Evolutionary conservation across 106 monocot genomes (phyloP), one percentile per base, ranked within the genome.

Genomic region (Cymbidium sinense): DNA sequence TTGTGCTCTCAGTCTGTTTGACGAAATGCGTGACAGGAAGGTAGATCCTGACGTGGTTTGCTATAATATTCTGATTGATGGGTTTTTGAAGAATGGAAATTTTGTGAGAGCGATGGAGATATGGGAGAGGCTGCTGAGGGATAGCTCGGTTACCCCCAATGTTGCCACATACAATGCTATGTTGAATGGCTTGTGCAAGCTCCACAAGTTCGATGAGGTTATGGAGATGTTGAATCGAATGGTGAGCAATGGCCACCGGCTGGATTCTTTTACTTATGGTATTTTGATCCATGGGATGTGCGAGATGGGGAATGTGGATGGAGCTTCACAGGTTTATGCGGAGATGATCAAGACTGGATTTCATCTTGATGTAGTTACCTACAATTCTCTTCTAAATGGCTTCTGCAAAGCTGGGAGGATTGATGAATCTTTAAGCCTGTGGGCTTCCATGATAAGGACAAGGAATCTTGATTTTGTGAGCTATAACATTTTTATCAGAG

Each of bases 41-140:
- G 79, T 99, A 5, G 35, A 28, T 29, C 86, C 86, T 5, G 92
- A 99, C 64, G 79, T 87, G 0, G 89, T 94, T 1, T 94, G 98
- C 75, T 99, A 99, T 67, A 99, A 99, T 52, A 69, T 90, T 9
- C 15, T 99, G 71, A 90, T 99, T 72, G 89, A 90, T 76, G 98
- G 90, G 20, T 78, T 88, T 33, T 79, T 99, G 70, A 99, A 90
- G 82, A 80, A 79, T 43, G 78, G 88, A 7, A 84, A 89, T 67
- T 74, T 90, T 34, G 84, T 82, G 13, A 89, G 74, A 76, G 98
- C 80, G 31, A 78, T 81, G 77, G 71, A 77, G 77, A 70, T 94
- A 0, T 99, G 94, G 94, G 83, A 90, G 31, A 70, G 79, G 78
- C 69, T 99, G 77, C 54, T 84, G 39, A 82, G 50, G 76, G 98